Evolutionary conservation across 1,284 basidiomycete species (phyloP).

Genomic region (Trichosporon coremiiforme): DNA sequence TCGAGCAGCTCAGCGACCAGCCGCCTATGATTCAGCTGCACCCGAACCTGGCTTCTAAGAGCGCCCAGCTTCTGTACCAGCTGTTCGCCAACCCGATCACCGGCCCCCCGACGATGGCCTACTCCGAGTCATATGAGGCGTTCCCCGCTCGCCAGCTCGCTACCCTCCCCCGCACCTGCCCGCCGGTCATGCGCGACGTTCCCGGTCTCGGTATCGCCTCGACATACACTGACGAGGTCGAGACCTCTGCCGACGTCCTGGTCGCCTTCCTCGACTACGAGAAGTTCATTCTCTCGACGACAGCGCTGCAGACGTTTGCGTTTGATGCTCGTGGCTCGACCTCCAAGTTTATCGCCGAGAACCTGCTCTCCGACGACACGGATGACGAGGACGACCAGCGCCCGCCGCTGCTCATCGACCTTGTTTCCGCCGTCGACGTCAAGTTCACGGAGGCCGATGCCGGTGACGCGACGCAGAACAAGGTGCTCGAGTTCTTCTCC

Average conservation of each 20-base stretch:
- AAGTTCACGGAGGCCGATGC: conserved; percentile 78
- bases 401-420: conserved; percentile 79
- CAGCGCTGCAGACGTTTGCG: conserved; percentile 86
- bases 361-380: conserved; percentile 65
- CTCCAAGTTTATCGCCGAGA: conserved; percentile 69
- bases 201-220: conserved; percentile 66
- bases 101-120: conserved; percentile 78
- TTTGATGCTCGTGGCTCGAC: conserved; percentile 76
- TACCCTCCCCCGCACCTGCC: conserved; percentile 55
- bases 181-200: conserved; percentile 59
- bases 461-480: conserved; percentile 61
- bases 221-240: conserved; percentile 70
- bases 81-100: conserved; percentile 84
- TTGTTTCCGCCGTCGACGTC: conserved; percentile 81
- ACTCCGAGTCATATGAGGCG: conserved; percentile 83
- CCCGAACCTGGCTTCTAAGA: conserved; percentile 81
- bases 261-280: conserved; percentile 79
- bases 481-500: conserved; percentile 65
- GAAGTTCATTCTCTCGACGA: conserved; percentile 81
- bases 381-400: conserved; percentile 69
- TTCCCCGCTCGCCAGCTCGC: conserved; percentile 85
- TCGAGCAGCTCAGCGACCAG: conserved; percentile 71
- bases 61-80: conserved; percentile 79
- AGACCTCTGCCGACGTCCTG: conserved; percentile 72
- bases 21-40: conserved; percentile 65